Conservation (phyloP, 148 eudicot genomes). For the Rhododendron kiyosumense region DNA sequence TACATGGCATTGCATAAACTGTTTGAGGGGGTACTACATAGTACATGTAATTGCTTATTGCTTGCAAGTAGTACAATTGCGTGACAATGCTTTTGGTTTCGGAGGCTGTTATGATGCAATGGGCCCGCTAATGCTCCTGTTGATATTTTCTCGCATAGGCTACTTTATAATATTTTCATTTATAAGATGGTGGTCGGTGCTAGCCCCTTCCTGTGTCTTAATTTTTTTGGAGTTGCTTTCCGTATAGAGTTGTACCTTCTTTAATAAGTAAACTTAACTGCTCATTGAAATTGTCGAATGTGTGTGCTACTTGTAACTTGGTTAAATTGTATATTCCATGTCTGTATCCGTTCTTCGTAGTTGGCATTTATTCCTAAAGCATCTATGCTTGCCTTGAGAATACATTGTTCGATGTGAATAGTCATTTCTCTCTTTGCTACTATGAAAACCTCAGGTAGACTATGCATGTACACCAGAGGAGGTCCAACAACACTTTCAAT, state of each 20-base stretch:
- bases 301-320: not conserved
- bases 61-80: not conserved
- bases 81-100: not conserved
- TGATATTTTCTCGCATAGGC: not conserved
- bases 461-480: conserved; percentile 80
- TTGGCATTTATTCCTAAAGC: not conserved
- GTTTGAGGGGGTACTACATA: too few species aligned
- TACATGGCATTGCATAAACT: too few species aligned
- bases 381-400: not conserved
- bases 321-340: not conserved
- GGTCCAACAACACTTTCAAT: conserved; percentile 75
- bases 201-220: not conserved
- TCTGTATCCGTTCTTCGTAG: not conserved
- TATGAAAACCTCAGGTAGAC: conserved; percentile 42
- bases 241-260: not conserved
- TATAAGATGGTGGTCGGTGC: not conserved
- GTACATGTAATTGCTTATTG: conserved; percentile 1
- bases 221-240: not conserved
- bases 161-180: not conserved
- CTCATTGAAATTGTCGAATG: not conserved
- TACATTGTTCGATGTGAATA: not conserved
- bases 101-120: not conserved
- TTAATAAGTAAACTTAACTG: not conserved
- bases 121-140: not conserved
- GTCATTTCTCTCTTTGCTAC: not conserved